Evolutionary conservation across 805 yeast genomes (phyloP).

Genomic region (Myxozyma sirexii): DNA sequence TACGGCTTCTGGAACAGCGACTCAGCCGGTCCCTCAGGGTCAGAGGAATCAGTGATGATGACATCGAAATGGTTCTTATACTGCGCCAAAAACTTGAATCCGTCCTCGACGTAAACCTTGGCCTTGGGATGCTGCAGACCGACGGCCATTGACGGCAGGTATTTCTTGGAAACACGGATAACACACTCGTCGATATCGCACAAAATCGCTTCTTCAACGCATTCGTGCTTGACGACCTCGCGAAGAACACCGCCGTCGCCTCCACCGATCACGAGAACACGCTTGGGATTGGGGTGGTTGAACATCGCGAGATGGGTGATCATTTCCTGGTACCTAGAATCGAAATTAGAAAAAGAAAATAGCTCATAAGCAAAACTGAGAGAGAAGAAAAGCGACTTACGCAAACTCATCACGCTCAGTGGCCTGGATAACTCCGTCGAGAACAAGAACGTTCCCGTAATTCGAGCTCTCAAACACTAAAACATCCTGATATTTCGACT

Average conservation of each 20-base stretch:
- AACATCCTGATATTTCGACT: constrained; percentile 90
- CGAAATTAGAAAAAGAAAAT: too few species aligned
- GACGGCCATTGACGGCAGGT: constrained; percentile 82
- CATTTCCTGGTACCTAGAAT: constrained; percentile 83
- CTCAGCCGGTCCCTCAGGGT: constrained; percentile 98
- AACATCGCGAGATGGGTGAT: constrained; percentile 89
- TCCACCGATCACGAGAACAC: constrained; percentile 94
- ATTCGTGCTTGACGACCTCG: constrained; percentile 86
- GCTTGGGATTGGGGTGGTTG: constrained; percentile 93
- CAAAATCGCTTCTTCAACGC: constrained; percentile 84
- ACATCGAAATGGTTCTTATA: constrained; percentile 88
- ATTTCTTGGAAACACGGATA: constrained; percentile 80
- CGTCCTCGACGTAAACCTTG: constrained; percentile 90
- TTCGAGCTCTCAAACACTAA: constrained; percentile 88
- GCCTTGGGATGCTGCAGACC: constrained; percentile 88
- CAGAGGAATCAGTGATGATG: constrained; percentile 95
- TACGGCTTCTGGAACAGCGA: constrained; percentile 89
- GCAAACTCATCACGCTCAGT: constrained; percentile 97
- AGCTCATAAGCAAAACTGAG: too few species aligned
- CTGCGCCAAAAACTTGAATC: constrained; percentile 90
- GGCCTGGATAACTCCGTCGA: constrained; percentile 93
- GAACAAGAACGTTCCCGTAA: constrained; percentile 92
- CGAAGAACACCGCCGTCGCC: constrained; percentile 99
- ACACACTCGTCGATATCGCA: constrained; percentile 93
- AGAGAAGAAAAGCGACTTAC: constrained; percentile 35